Percentiles rank a stretch among this genome's conserved stretches.
These are phyloP conservation scores for Cryptococcus neoformans DNA, from an alignment of 1,284 basidiomycete species.

Conservation along the genomic window DNA sequence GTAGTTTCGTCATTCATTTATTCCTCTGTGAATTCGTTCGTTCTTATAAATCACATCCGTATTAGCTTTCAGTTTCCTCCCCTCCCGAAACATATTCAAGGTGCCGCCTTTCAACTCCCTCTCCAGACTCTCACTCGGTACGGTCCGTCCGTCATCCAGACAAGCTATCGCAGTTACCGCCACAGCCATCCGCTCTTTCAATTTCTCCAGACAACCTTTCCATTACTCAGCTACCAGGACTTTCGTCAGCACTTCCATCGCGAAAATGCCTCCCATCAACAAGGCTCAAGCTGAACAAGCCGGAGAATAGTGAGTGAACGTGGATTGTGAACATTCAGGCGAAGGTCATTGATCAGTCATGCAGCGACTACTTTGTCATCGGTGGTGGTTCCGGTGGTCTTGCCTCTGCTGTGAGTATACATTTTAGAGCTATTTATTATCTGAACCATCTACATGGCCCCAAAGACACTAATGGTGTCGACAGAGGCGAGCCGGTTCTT, in stretches of 20 bases:
- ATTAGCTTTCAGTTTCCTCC: no score
- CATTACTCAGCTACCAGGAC: constrained; percentile 5
- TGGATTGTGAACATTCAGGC: neutral
- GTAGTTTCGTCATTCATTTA: no score
- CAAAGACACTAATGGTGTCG: neutral
- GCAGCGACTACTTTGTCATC: constrained; percentile 46
- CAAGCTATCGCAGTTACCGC: neutral
- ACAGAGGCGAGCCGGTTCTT: constrained; percentile 82
- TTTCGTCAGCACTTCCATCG: constrained; percentile 19
- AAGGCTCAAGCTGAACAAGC: constrained; percentile 33
- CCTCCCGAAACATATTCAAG: constrained; percentile 2
- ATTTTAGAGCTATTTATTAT: neutral
- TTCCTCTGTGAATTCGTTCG: no score
- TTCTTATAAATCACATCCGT: no score
- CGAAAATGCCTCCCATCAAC: constrained; percentile 46
- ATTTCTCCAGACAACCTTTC: neutral
- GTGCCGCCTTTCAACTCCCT: constrained; percentile 10
- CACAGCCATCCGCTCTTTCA: neutral
- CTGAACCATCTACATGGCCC: neutral
- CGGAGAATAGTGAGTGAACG: constrained; percentile 42
- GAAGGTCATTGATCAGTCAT: neutral
- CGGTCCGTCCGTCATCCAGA: constrained; percentile 5
- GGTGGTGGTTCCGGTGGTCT: constrained; percentile 50
- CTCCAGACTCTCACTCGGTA: neutral
- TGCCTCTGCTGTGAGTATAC: constrained; percentile 42